Conservation (phyloP, 1,284 basidiomycete genomes). For the Farysia itapuensis region DNA sequence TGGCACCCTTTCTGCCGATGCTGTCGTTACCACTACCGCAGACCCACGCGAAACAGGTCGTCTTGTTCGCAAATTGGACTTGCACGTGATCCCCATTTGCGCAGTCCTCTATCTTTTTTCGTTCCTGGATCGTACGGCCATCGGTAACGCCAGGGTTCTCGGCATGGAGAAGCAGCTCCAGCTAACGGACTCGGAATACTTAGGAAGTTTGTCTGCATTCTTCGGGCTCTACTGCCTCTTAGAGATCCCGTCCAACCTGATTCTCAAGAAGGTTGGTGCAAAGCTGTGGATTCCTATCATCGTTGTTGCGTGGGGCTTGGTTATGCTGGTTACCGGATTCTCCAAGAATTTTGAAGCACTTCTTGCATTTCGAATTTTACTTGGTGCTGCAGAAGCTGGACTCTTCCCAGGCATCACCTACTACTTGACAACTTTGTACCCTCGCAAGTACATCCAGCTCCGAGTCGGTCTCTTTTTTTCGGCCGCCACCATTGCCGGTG, state of each 20-base stretch:
- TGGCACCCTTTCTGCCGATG: conserved; percentile 26
- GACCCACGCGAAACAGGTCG: conserved; percentile 30
- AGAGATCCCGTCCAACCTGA: conserved; percentile 71
- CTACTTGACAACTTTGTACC: conserved; percentile 38
- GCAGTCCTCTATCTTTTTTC: conserved; percentile 70
- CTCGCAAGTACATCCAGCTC: conserved; percentile 37
- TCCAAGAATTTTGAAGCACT: conserved; percentile 59
- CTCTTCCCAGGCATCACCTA: conserved; percentile 44
- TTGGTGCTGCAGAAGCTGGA: conserved; percentile 57
- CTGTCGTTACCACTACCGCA: conserved; percentile 19
- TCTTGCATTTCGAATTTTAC: conserved; percentile 59
- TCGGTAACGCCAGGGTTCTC: conserved; percentile 73
- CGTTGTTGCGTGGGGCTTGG: conserved; percentile 60
- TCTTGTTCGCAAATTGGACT: conserved; percentile 39
- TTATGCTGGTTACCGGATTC: conserved; percentile 62
- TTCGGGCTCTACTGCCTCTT: conserved; percentile 71
- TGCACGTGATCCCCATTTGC: conserved; percentile 44
- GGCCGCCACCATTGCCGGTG: conserved; percentile 62
- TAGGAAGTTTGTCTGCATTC: conserved; percentile 48
- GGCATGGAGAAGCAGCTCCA: conserved; percentile 39
- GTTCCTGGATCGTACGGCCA: conserved; percentile 76
- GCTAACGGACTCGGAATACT: conserved; percentile 63
- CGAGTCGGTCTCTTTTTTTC: conserved; percentile 46
- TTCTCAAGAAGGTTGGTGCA: conserved; percentile 62
- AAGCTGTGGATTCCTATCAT: conserved; percentile 59